phyloP scores from a whole-genome alignment of 169 alveolate species.

The Ichthyophthirius multifiliis region DNA sequence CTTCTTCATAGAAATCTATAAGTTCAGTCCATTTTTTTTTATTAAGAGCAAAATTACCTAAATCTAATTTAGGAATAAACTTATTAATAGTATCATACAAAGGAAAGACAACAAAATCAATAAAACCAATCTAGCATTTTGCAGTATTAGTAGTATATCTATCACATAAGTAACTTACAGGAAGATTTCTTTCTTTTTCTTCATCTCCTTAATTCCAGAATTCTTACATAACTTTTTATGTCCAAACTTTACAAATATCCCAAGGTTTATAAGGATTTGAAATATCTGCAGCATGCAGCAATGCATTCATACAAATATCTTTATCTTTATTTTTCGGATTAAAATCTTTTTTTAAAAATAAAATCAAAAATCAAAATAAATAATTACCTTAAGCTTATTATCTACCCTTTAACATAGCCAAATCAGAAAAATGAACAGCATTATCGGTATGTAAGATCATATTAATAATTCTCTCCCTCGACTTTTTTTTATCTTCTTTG shows the following conservation, averaged over 20 bases:
- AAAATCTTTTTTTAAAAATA: conserved; percentile 10
- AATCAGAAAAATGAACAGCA: conserved; percentile 40
- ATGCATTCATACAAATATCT: conserved; percentile 33
- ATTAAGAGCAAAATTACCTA: not conserved
- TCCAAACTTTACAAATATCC: conserved; percentile 22
- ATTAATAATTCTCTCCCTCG: conserved; percentile 50
- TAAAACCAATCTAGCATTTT: conserved; percentile 30
- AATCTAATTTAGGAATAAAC: conserved; percentile 20
- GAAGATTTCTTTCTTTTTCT: conserved; percentile 32
- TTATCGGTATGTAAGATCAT: conserved; percentile 62
- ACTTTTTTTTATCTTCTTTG: conserved; percentile 27
- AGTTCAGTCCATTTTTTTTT: conserved; percentile 3
- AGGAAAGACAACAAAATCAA: conserved; percentile 40
- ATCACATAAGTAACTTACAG: conserved; percentile 36
- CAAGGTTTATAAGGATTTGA: conserved; percentile 37
- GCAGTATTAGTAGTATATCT: conserved; percentile 33
- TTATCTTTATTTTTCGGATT: conserved; percentile 40
- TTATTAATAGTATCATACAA: conserved; percentile 19
- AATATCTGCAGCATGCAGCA: conserved; percentile 42
- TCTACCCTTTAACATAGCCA: conserved; percentile 33
- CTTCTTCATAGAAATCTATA: not conserved
- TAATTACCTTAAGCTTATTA: conserved; percentile 1
- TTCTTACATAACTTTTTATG: conserved; percentile 23
- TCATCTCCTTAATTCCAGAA: conserved; percentile 42
- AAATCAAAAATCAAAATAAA: not conserved